Evolutionary conservation across 345 rosid genomes (phyloP), one percentile per base, ranked within the genome.

Genomic region (Psidium friedrichsthalianum): DNA sequence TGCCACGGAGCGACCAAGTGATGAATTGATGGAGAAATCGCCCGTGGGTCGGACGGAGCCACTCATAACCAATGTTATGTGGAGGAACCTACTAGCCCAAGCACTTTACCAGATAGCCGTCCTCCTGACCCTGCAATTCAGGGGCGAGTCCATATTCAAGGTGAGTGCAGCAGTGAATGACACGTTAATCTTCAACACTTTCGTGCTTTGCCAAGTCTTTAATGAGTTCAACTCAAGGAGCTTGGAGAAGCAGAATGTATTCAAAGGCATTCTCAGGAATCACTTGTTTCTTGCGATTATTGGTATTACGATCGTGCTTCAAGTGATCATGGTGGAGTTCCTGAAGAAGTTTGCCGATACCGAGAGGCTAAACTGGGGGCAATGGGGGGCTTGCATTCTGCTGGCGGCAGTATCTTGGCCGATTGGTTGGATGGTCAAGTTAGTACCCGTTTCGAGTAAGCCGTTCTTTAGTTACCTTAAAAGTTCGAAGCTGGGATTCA

Each of bases 161-260:
- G 94, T 92, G 52, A 89, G 83, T 2, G 86, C 92, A 89, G 88
- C 83, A 82, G 95, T 93, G 69, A 95, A 94, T 36, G 89, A 92
- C 64, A 94, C 97, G 4, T 83, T 96, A 90, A 94, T 95, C 51
- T 96, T 95, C 89, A 95, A 96, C 56, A 90, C 89, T 3, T 95
- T 95, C 74, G 94, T 94, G 76, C 89, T 95, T 5, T 94, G 96
- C 92, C 95, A 95, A 42, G 95, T 96, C 61, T 95, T 94, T 53
- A 96, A 96, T 40, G 96, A 93, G 87, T 93, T 94, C 83, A 95
- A 96, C 81, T 93, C 95, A 16, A 91, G 98, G 88, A 93, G 93
- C 88, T 90, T 96, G 2, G 96, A 94, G 86, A 93, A 93, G 92
- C 94, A 89, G 91, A 96, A 96, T 74, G 94, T 95, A 47, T 95